Conservation (phyloP, 2,329 filamentous ascomycete species). For the Dryadomyces sulphureus region DNA sequence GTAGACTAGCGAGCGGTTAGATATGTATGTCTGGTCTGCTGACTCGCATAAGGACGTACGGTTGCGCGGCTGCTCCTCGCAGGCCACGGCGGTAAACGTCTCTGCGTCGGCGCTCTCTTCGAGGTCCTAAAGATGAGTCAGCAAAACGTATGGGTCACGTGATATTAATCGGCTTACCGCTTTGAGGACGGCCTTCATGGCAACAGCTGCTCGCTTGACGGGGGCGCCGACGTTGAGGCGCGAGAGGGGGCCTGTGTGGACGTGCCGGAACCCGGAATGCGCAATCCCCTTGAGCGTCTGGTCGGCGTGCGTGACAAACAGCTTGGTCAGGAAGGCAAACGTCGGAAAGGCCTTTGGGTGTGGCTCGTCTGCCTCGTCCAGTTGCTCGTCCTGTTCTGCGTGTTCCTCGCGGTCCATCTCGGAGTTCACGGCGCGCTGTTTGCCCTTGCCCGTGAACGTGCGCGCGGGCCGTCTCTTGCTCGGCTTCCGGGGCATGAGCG, state of each 20-base stretch:
- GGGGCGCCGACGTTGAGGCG: slow-evolving; percentile 28
- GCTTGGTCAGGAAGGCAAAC: slow-evolving; percentile 47
- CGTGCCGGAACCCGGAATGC: slow-evolving; percentile 51
- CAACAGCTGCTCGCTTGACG: slow-evolving; percentile 39
- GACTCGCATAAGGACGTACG: slow-evolving; percentile 16
- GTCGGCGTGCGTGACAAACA: slow-evolving; percentile 42
- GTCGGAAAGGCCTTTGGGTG: slow-evolving; percentile 40
- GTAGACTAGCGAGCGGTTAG: slow-evolving; percentile 26
- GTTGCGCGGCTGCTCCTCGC: slow-evolving; percentile 17
- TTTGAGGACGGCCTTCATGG: slow-evolving; percentile 29
- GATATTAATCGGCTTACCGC: slow-evolving; percentile 15
- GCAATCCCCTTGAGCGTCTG: slow-evolving; percentile 53
- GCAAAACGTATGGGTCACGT: neutral
- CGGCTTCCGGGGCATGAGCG: slow-evolving; percentile 1
- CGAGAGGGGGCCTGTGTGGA: slow-evolving; percentile 46
- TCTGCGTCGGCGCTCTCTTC: slow-evolving; percentile 21
- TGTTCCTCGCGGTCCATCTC: too few species aligned
- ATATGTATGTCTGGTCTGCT: neutral
- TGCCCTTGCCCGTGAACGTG: neutral
- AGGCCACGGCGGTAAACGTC: slow-evolving; percentile 18
- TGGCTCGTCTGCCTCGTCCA: slow-evolving; percentile 19
- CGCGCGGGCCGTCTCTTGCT: neutral
- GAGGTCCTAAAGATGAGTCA: slow-evolving; percentile 1
- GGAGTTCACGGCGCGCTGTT: slow-evolving; percentile 16
- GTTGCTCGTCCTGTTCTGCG: slow-evolving; percentile 11